Evolutionary conservation across 129 eudicot genomes (phyloP).

Genomic region (Tagetes erecta): DNA sequence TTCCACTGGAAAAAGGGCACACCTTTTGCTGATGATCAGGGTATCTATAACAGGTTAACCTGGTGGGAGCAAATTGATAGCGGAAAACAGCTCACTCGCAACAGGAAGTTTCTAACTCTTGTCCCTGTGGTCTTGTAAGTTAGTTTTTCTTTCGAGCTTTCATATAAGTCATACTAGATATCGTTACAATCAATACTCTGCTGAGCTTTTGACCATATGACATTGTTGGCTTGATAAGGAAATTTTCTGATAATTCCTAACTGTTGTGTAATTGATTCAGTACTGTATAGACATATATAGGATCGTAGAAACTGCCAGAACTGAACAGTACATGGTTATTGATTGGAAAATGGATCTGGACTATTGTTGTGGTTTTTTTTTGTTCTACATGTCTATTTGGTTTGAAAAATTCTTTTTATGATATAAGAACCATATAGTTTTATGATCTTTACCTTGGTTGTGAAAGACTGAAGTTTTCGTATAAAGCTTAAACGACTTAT

Average conservation of each 20-base stretch:
- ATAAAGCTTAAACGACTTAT: too few relatives aligned
- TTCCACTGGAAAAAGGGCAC: constrained; percentile 99
- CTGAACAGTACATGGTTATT: background rate
- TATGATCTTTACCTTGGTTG: too few relatives aligned
- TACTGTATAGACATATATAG: constrained; percentile 2
- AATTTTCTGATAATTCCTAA: background rate
- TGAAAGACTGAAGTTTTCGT: too few relatives aligned
- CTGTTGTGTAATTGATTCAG: background rate
- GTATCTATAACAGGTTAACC: constrained; percentile 92
- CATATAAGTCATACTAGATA: background rate
- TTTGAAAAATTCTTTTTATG: background rate
- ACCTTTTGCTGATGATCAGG: constrained; percentile 97
- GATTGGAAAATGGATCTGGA: background rate
- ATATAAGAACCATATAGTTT: too few relatives aligned
- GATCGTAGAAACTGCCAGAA: background rate
- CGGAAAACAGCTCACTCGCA: constrained; percentile 96
- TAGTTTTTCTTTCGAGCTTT: constrained; percentile 2
- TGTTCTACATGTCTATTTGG: constrained; percentile 2
- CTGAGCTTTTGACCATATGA: constrained; percentile 22
- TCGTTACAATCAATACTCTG: constrained; percentile 1
- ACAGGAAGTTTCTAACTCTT: constrained; percentile 89
- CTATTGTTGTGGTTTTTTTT: background rate
- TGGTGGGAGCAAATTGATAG: constrained; percentile 98
- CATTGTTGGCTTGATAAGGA: background rate
- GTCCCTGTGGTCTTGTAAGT: constrained; percentile 95